Base-by-base conservation (phyloP, 257 asterid genomes). In the Rhazya stricta region DNA sequence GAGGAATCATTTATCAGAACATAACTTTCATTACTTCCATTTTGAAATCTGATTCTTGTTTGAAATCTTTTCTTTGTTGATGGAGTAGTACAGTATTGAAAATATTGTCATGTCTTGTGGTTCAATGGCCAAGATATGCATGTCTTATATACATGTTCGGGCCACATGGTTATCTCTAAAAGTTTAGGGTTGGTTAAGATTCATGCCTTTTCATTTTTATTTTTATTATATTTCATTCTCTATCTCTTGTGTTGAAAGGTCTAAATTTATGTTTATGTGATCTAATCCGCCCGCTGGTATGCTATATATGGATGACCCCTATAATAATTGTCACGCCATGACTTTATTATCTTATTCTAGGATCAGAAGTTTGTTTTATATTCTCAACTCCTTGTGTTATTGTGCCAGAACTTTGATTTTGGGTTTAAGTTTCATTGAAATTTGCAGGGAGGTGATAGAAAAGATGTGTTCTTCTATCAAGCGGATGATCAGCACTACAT, bases 401-500 rank as follows among this genome's bases (percentile, higher is more conserved):
- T 54, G 30, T 21, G 30, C 30, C 4, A n/a, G 11, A 54, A 37
- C 16, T 9, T 19, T 66, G 50, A 30, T n/a, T 66, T 37, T 66
- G 42, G 1, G 3, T 54, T 54, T 54, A 54, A 16, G 19, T 19
- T 66, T 60, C 18, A 66, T 66, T 36, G 32, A 66, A 70, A 74
- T 72, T 51, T 81, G 77, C 89, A 95, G 97, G 99, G 99, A 71
- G 99, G 99, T 51, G 99, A 95, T 78, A 80, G 99, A 18, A 95
- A 95, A 84, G 99, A 95, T 76, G 99, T 95, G 67, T 95, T 95
- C 83, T 95, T 95, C 91, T 95, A 95, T 83, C 99, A 95, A 88
- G 98, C 98, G 37, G 99, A 95, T 74, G 99, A 95, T 82, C 99
- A 95, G 57, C 99, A 95, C 88, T 95, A 95, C 72, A 84, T 95